phyloP scores from a whole-genome alignment of 176 grass and related monocot species.

The Bonia amplexicaulis region DNA sequence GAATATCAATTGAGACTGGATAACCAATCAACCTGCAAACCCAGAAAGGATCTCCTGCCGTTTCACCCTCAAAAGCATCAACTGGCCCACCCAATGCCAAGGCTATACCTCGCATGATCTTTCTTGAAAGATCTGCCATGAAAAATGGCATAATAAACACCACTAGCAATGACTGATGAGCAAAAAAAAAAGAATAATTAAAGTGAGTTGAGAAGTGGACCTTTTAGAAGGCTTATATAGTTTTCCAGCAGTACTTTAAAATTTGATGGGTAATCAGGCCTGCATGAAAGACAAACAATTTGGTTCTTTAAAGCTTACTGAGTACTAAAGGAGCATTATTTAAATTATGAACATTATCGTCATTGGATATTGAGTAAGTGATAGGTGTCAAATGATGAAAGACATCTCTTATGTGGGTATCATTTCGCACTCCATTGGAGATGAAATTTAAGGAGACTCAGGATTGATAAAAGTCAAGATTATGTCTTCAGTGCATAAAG shows the following conservation, averaged over 20 bases:
- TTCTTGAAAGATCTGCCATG: conserved; percentile 73
- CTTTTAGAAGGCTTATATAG: conserved; percentile 58
- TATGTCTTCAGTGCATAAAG: background rate
- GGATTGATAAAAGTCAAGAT: background rate
- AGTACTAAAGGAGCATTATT: background rate
- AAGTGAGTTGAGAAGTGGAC: conserved; percentile 34
- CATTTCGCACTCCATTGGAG: background rate
- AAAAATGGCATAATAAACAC: conserved; percentile 13
- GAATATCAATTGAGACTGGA: conserved; percentile 76
- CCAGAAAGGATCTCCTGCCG: conserved; percentile 73
- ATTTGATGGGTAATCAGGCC: conserved; percentile 80
- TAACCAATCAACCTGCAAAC: conserved; percentile 80
- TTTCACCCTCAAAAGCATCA: conserved; percentile 69
- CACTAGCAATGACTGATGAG: background rate
- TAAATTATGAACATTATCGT: background rate
- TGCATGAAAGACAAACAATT: conserved; percentile 26
- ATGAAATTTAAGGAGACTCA: background rate
- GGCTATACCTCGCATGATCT: conserved; percentile 91
- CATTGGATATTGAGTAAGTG: background rate
- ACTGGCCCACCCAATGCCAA: conserved; percentile 63
- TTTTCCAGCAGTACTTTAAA: conserved; percentile 63
- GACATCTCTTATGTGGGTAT: background rate
- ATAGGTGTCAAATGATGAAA: background rate
- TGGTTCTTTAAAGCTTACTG: background rate
- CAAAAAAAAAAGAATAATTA: conserved; percentile 18